Conservation (phyloP, 2,329 filamentous ascomycete genomes). For the Aspergillus ochraceoroseus region DNA sequence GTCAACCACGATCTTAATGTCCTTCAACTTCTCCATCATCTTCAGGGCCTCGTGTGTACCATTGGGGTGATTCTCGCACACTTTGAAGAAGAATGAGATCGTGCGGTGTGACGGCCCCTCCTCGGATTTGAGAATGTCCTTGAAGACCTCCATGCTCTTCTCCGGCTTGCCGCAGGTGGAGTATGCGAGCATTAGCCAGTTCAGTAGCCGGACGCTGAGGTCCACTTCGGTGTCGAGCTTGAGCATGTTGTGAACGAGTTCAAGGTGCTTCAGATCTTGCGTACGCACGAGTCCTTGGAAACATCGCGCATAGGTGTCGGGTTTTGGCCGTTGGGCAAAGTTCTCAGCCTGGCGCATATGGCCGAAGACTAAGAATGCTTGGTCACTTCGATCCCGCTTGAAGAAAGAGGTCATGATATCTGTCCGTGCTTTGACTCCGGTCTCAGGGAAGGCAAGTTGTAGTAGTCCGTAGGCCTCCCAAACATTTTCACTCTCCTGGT, state of each 20-base stretch:
- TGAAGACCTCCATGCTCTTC: conserved; percentile 73
- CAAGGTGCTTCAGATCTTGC: conserved; percentile 60
- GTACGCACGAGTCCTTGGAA: conserved; percentile 68
- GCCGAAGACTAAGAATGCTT: conserved; percentile 80
- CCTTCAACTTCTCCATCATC: conserved; percentile 54
- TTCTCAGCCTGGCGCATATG: conserved; percentile 82
- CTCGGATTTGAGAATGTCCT: conserved; percentile 71
- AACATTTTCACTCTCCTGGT: conserved; percentile 56
- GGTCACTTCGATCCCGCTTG: conserved; percentile 68
- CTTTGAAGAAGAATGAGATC: conserved; percentile 73
- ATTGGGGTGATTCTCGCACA: conserved; percentile 59
- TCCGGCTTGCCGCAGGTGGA: conserved; percentile 61
- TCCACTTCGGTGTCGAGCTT: conserved; percentile 85
- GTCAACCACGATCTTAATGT: conserved; percentile 75
- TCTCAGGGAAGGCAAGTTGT: conserved; percentile 56
- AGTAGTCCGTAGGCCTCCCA: conserved; percentile 60
- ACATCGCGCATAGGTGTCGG: conserved; percentile 70
- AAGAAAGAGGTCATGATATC: conserved; percentile 80
- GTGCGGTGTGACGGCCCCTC: conserved; percentile 82
- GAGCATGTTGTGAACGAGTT: conserved; percentile 82
- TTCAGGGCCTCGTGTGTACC: conserved; percentile 46
- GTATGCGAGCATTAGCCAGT: conserved; percentile 83
- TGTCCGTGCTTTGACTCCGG: conserved; percentile 60
- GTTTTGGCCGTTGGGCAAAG: conserved; percentile 58
- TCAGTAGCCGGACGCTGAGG: conserved; percentile 69